These are phyloP conservation scores for Colletotrichum viniferum DNA, from an alignment of 2,329 filamentous ascomycete species.

Conservation along the genomic window DNA sequence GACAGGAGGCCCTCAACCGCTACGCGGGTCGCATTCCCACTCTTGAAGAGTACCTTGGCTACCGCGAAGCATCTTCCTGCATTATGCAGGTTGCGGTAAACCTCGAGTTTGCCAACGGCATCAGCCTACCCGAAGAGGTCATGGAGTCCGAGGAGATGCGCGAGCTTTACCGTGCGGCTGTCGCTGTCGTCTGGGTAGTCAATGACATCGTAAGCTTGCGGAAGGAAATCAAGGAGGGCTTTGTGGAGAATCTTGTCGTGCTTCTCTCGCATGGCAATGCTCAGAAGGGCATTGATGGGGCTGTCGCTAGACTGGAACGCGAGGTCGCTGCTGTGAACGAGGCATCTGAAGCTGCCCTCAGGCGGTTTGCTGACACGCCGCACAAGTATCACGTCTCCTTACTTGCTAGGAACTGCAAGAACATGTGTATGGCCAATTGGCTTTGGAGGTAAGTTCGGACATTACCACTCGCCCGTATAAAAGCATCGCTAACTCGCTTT, in stretches of 20 bases:
- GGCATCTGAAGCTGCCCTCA: background rate
- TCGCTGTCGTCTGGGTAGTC: background rate
- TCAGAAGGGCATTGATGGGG: background rate
- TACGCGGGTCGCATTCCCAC: background rate
- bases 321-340: background rate
- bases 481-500: accelerated
- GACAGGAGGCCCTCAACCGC: background rate
- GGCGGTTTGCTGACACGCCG: background rate
- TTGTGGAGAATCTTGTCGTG: slow-evolving; percentile 8
- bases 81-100: slow-evolving; percentile 7
- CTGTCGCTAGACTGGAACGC: background rate
- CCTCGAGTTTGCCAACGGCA: slow-evolving; percentile 6
- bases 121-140: background rate
- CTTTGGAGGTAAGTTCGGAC: background rate
- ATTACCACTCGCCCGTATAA: accelerated
- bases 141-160: slow-evolving; percentile 1
- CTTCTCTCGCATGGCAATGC: background rate
- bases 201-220: slow-evolving; percentile 7
- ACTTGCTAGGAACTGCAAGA: slow-evolving; percentile 9
- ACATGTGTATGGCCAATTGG: slow-evolving; percentile 12
- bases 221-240: slow-evolving; percentile 7
- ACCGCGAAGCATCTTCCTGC: slow-evolving; percentile 4
- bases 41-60: background rate
- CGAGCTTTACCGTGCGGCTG: background rate
- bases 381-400: background rate